Evolutionary conservation across 306 rosid species (phyloP).

Genomic region (Astragalus membranaceus): DNA sequence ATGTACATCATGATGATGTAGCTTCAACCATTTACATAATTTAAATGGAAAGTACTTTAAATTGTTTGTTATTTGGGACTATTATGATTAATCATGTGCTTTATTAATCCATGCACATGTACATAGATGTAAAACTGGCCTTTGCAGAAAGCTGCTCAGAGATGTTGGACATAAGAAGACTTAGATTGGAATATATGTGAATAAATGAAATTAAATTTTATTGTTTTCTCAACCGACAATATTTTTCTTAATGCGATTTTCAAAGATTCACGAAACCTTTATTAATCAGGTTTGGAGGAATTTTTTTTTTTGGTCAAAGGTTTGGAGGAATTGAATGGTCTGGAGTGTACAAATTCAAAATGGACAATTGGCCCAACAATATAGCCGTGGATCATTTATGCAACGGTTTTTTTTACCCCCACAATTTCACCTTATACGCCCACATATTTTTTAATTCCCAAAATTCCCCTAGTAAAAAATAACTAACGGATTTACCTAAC

Average conservation of each 20-base stretch:
- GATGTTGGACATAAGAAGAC: conserved; percentile 8
- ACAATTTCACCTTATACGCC: too few relatives aligned
- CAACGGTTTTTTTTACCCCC: too few relatives aligned
- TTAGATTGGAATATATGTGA: neutral
- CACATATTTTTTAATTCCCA: too few relatives aligned
- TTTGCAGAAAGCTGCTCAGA: conserved; percentile 15
- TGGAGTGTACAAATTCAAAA: neutral
- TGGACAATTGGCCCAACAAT: neutral
- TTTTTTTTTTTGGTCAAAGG: neutral
- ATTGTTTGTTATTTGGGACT: conserved; percentile 39
- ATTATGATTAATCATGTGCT: conserved; percentile 35
- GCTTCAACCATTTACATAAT: conserved; percentile 29
- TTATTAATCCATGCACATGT: conserved; percentile 31
- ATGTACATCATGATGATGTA: conserved; percentile 50
- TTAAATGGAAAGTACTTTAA: conserved; percentile 24
- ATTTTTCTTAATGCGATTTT: neutral
- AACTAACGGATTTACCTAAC: too few relatives aligned
- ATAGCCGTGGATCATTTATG: neutral
- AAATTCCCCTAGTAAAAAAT: too few relatives aligned
- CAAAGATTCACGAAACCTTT: neutral
- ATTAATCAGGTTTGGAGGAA: neutral
- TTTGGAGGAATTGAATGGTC: too few relatives aligned
- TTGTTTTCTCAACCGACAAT: neutral
- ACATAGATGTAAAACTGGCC: neutral
- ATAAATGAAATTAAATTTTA: neutral